Evolutionary conservation across 208 protist genomes (phyloP).

Genomic region (Leishmania amazonensis): DNA sequence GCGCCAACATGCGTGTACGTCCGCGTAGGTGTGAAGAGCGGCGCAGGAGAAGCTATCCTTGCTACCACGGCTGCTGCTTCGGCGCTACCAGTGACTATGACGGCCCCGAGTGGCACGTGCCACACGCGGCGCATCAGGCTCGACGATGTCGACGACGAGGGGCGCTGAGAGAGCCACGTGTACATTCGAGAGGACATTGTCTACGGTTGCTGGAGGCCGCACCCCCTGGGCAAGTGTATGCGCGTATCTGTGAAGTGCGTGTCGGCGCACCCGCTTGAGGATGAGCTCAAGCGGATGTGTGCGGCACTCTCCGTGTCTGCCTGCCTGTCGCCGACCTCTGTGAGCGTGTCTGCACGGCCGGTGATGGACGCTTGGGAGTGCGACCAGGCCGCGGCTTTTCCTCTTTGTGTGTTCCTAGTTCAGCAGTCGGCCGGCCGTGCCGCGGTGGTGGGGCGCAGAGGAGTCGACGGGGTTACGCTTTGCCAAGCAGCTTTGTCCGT

Average conservation of each 20-base stretch:
- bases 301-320: background rate
- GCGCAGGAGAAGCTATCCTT: background rate
- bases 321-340: background rate
- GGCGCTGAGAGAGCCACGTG: background rate
- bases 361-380: background rate
- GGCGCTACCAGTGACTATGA: background rate
- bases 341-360: background rate
- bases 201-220: background rate
- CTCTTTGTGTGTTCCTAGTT: background rate
- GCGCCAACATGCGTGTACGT: background rate
- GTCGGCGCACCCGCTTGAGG: background rate
- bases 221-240: background rate
- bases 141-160: background rate
- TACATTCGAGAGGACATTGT: slow-evolving; percentile 1
- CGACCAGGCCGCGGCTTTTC: background rate
- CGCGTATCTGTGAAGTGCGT: background rate
- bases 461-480: background rate
- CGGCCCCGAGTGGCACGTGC: background rate
- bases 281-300: background rate
- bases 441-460: background rate
- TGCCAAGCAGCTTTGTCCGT: background rate
- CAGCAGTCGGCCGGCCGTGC: background rate
- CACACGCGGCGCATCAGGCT: background rate
- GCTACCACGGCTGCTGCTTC: background rate
- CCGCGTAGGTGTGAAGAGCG: background rate